Base-by-base conservation (phyloP, 2,329 filamentous ascomycete species). In the Xylariaceae sp. region DNA sequence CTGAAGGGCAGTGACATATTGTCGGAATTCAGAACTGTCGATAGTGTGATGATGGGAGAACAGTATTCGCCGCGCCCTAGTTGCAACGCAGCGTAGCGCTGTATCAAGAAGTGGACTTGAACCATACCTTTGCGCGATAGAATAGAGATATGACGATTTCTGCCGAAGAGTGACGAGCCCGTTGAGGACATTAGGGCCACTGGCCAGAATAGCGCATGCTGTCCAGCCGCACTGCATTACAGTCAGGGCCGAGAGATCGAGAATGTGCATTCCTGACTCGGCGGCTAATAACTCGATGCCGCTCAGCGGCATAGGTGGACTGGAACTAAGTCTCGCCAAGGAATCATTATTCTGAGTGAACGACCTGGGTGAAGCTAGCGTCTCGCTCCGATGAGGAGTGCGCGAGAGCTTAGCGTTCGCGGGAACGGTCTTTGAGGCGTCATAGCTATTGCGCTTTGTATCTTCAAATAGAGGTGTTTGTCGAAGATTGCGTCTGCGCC, bases 61-160 rank as follows among this genome's bases (percentile, higher is more conserved):
- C 17, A 59, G 43, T 3, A 59, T 43, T 6, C 51, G 34, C 42
- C 46, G 50, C 6, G 56, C 51, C 19, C 51, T 49, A 36, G 46
- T 53, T 5, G 56, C 56, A 3, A 59, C 45, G 44, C 54, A 59
- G 22, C 49, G 48, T n/a, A 59, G 38, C 10, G 56, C 56, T 11
- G 54, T 51, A 31, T 59, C 56, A 12, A 59, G 49, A 38, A 31
- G 54, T 14, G 41, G 40, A 13, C 40, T 48, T 19, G 47, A 41
- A 6, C 56, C 54, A 40, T 56, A 56, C 16, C 52, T 50, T n/a
- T 31, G 42, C 13, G 56, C 47, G 13, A 56, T 42, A 13, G 44
- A 55, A 16, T 42, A 51, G 22, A 58, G 48, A 42, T 56, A 58
- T 4, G 22, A 28, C 13, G 53, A 56, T 16, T 42, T 22, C 17